Evolutionary conservation across 805 yeast genomes (phyloP), one percentile per base, ranked within the genome.

Genomic region (Candida michaelii): DNA sequence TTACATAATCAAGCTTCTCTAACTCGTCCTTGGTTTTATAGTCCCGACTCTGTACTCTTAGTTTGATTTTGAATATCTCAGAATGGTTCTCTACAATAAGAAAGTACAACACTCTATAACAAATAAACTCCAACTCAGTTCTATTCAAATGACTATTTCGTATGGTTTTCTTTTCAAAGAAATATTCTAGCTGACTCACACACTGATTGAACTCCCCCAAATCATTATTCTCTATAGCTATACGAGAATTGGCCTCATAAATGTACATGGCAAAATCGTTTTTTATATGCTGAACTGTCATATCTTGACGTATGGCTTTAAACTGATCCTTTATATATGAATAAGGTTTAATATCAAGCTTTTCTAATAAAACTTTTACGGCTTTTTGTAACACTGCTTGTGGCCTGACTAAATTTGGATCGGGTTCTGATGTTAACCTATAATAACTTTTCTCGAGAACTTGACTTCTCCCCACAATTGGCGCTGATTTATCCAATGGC

Each of bases 171-270:
- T 51, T 46, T 19, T 69, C 76, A 56, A 84, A 90, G 17, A 90
- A 66, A 34, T 75, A 69, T 48, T 78, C 78, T 39, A 93, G 65
- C 53, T 89, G 88, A 12, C 95, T 80, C 61, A 86, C 95, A 59
- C 98, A 93, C 60, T 91, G 97, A 65, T 93, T 93, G 60, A 86
- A 89, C 61, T 93, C 98, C 8, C 97, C 97, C 48, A 91, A 65
- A 61, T 91, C 99, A 30, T 77, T 74, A 56, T 85, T 82, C 51
- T 82, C 85, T 29, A 91, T 74, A 0, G 97, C 95, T n/a, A 90
- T 69, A 37, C 89, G 77, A 3, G 93, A 93, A 62, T 91, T 95
- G 2, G 82, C 75, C 61, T 89, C 93, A 61, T 93, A 91, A 0
- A 89, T 96, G 42, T 66, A 57, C 5, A 89, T 77, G 0, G 97